Base-by-base conservation (phyloP, 305 asterid species). In the Striga hermonthica region DNA sequence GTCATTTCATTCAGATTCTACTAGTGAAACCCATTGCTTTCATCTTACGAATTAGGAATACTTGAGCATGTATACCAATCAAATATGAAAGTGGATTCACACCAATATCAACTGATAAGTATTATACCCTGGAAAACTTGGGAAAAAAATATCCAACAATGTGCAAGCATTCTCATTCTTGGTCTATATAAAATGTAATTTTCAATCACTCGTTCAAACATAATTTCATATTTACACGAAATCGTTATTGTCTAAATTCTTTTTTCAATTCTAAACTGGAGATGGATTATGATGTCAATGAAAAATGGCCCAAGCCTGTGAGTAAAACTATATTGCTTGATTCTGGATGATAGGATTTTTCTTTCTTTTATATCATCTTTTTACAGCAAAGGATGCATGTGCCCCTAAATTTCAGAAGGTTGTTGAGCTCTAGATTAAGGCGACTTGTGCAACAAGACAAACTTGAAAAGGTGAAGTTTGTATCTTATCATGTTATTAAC, bases 381-480 rank as follows among this genome's bases (percentile, higher is more conserved):
- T 35, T 57, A 70, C 83, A 81, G 86, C 75, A 62, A 75, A 78
- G 69, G 65, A 68, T 73, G 4, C 80, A 78, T 59, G 78, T 81
- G 62, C 83, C 80, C 3, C 75, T 36, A 43, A 75, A 73, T 68
- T 81, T 81, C 78, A 73, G 69, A 74, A 75, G 81, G 72, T 7
- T 64, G 7, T 69, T 81, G 78, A 75, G 71, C 60, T 71, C 72
- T 13, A 78, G 80, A 63, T 71, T 81, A 56, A 72, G 80, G 62
- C 74, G 75, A 60, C 83, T 81, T 56, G 83, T 73, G 66, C 80
- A 57, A 10, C 81, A 78, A 74, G 76, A 74, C 62, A 81, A 81
- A 76, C 78, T 81, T 54, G 83, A 81, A 74, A 81, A 81, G 86
- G 82, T 78, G 60, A 64, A 4, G 11, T 65, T 14, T 14, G 11